phyloP scores from a whole-genome alignment of 2,329 filamentous ascomycete genomes.

The Aspergillus sp. region DNA sequence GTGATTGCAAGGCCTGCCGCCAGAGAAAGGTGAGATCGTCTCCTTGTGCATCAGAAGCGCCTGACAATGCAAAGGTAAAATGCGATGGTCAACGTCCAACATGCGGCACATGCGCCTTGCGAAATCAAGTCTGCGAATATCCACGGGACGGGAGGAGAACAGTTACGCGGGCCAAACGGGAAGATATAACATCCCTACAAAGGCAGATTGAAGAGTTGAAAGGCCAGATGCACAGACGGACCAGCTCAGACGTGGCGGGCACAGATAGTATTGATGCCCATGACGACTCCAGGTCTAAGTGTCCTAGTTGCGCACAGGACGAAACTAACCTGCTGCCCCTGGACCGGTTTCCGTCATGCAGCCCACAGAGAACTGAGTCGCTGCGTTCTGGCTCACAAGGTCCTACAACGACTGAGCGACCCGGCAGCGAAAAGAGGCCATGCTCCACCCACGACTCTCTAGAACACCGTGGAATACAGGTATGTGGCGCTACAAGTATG shows the following conservation, averaged over 20 bases:
- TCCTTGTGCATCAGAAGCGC: not conserved
- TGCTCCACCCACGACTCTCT: too few species aligned
- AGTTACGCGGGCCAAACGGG: not conserved
- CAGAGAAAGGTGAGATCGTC: not conserved
- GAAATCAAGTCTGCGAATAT: not conserved
- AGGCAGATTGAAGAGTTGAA: not conserved
- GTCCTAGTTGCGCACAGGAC: not conserved
- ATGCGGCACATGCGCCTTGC: not conserved
- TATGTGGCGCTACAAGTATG: not conserved
- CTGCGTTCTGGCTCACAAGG: too few species aligned
- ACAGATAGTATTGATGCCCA: not conserved
- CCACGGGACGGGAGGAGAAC: not conserved
- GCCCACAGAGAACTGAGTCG: too few species aligned
- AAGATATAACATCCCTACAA: not conserved
- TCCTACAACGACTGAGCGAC: too few species aligned
- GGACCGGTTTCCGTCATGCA: too few species aligned
- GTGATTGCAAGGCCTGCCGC: not conserved
- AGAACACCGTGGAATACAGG: too few species aligned
- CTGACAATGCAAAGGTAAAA: not conserved
- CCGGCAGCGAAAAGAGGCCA: too few species aligned
- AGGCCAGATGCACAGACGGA: not conserved
- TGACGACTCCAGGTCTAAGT: not conserved
- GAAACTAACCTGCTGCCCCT: too few species aligned
- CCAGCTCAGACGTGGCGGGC: too few species aligned
- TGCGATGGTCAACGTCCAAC: not conserved